phyloP scores from a whole-genome alignment of 176 grass and related monocot species.

The Oryza meridionalis region DNA sequence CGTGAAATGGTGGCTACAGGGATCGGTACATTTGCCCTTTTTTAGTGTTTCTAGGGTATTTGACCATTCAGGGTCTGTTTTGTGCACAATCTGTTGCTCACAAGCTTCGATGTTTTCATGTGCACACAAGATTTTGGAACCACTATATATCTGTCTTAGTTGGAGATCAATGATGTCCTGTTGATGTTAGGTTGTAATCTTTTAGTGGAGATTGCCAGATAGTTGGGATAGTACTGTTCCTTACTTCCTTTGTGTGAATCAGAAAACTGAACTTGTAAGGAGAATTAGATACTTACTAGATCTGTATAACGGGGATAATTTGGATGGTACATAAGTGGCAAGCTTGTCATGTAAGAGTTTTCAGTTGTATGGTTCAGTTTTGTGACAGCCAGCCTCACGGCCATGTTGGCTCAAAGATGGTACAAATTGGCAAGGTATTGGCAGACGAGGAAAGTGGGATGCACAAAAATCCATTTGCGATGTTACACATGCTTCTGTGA shows the following conservation, averaged over 20 bases:
- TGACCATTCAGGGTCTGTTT: neutral
- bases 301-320: neutral
- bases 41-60: conserved; percentile 13
- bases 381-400: neutral
- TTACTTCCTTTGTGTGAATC: neutral
- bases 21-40: conserved; percentile 10
- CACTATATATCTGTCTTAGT: neutral
- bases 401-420: neutral
- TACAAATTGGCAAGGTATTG: neutral
- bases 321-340: neutral
- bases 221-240: neutral
- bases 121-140: neutral
- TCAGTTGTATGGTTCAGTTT: conserved; percentile 19
- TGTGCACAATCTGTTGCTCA: neutral
- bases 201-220: neutral
- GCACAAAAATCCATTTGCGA: neutral
- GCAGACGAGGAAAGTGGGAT: neutral
- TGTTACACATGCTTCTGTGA: neutral
- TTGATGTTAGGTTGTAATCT: conserved; percentile 11
- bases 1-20: conserved; percentile 39
- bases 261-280: neutral
- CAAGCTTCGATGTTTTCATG: neutral
- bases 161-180: neutral
- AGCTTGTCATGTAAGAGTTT: neutral
- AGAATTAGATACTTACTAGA: neutral